phyloP scores from a whole-genome alignment of 140 eudicot genomes.

The Stevia rebaudiana region DNA sequence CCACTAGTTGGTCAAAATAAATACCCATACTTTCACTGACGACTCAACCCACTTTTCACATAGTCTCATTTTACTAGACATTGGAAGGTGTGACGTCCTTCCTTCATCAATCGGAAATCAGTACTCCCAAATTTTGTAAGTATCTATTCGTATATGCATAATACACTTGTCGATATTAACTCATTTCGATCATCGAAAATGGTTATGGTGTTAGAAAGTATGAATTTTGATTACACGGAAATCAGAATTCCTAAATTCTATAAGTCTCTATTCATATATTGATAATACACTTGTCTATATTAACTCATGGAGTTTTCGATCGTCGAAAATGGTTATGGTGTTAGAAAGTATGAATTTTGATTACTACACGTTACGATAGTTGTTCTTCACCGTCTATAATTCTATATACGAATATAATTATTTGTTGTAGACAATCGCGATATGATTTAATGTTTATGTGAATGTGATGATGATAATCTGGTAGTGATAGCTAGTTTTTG shows the following conservation, averaged over 20 bases:
- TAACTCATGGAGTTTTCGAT: neutral
- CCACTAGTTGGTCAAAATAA: neutral
- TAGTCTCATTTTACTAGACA: neutral
- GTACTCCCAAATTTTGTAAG: constrained; percentile 1
- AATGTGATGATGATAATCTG: neutral
- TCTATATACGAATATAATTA: neutral
- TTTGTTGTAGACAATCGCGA: neutral
- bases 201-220: neutral
- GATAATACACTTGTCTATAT: neutral
- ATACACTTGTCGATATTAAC: neutral
- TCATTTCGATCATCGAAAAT: neutral
- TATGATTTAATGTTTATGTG: neutral
- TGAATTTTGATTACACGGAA: too few species aligned
- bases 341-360: neutral
- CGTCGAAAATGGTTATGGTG: neutral
- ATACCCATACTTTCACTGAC: neutral
- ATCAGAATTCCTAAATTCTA: neutral
- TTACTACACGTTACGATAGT: neutral
- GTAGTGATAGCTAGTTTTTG: constrained; percentile 5
- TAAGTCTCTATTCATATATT: constrained; percentile 22
- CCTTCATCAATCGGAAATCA: neutral
- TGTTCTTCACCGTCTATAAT: neutral
- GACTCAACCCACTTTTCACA: neutral
- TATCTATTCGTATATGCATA: constrained; percentile 17
- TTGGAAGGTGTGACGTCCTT: neutral